Base-by-base conservation (phyloP, 495 filamentous ascomycete genomes). In the Tuber indicum region DNA sequence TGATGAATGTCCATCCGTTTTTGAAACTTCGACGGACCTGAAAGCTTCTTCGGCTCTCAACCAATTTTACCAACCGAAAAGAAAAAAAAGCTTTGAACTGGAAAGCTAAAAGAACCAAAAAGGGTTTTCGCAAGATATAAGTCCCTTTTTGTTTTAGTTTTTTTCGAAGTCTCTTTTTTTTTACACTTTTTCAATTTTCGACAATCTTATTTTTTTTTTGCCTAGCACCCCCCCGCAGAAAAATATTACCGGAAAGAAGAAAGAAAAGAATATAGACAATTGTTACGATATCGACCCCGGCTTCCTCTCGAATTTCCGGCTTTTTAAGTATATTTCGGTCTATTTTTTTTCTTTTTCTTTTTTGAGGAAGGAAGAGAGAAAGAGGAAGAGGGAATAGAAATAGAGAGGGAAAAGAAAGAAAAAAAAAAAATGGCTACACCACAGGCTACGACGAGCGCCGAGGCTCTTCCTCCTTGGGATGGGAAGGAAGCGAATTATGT, bases 11-110 rank as follows among this genome's bases (percentile, higher is more conserved):
- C 58, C 58, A 66, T 66, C 58, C 58, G 58, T 66, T 66, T 66
- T 66, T 66, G 58, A 66, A 66, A 66, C 58, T 66, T 66, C 58
- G 58, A 66, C 58, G 58, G 58, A 66, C 58, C 58, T 66, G 58
- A 66, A 66, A 66, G 58, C 58, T 66, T 66, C 58, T 66, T 66
- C 26, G 58, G 58, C 58, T 66, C 58, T 66, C 58, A 66, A 66
- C 58, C 58, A 66, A 66, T 66, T 66, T 66, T 66, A 36, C 58
- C 58, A 66, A 66, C 26, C 58, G 7, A 36, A 66, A 52, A 52
- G 26, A 47, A 52, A 58, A 52, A 52, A 62, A 66, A 36, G 58
- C 58, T 66, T 66, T 36, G 58, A 66, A 66, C 58, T 66, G 58
- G 2, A 66, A 66, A 66, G 58, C 58, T 66, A 66, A 66, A 66